These are phyloP conservation scores for Symbiodinium natans DNA, from an alignment of 73 alveolate genomes.

Conservation along the genomic window DNA sequence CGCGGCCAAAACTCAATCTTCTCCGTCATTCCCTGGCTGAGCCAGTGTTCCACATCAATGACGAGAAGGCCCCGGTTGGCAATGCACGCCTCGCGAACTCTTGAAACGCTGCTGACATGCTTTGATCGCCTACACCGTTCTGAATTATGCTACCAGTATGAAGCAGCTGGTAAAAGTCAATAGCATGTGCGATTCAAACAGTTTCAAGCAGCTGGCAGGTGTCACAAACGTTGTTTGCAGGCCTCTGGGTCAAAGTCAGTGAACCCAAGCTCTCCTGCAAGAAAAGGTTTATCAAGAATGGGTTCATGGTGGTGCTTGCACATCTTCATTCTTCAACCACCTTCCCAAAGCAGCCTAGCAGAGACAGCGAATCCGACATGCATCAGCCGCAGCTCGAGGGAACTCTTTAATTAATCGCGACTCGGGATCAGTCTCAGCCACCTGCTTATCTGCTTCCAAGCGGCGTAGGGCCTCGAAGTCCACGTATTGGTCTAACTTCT, in stretches of 20 bases:
- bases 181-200: not conserved
- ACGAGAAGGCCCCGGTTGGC: constrained; percentile 85
- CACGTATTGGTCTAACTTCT: constrained; percentile 32
- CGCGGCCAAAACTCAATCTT: constrained; percentile 22
- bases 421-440: no score
- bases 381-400: no score
- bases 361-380: no score
- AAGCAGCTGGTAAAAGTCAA: not conserved
- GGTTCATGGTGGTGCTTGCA: no score
- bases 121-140: not conserved
- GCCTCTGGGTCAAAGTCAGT: constrained; percentile 29
- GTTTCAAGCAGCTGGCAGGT: not conserved
- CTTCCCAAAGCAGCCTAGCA: no score
- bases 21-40: constrained; percentile 8
- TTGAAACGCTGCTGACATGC: not conserved
- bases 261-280: constrained; percentile 42
- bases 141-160: not conserved
- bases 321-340: no score
- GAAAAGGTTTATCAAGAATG: no score
- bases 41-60: constrained; percentile 65
- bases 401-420: no score
- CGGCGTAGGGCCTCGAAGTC: constrained; percentile 55
- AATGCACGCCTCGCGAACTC: constrained; percentile 57
- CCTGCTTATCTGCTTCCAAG: not conserved
- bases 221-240: not conserved